A percentile compares a stretch with the other conserved stretches of the same genome.
Conservation (phyloP, 1,139 yeast genomes). For the Suhomyces kunorum region DNA sequence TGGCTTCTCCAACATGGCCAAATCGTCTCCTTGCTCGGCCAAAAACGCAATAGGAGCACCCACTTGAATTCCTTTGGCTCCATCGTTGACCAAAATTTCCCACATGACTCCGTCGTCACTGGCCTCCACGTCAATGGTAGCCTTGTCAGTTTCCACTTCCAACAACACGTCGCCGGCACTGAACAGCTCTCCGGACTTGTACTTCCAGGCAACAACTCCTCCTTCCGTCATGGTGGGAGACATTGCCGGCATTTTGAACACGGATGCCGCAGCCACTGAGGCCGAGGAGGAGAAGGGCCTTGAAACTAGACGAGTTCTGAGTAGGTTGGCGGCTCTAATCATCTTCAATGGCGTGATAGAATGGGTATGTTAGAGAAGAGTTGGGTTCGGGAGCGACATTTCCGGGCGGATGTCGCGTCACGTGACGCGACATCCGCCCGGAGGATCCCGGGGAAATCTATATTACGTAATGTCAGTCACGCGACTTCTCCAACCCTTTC, state of each 20-base stretch:
- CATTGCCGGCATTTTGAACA: conserved; percentile 96
- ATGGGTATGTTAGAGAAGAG: conserved; percentile 10
- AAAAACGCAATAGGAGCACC: conserved; percentile 84
- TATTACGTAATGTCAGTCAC: not conserved
- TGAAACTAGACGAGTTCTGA: conserved; percentile 13
- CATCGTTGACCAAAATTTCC: conserved; percentile 70
- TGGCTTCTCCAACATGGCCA: conserved; percentile 65
- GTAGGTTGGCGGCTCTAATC: conserved; percentile 21
- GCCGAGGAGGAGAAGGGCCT: conserved; percentile 23
- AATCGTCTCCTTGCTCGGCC: conserved; percentile 87
- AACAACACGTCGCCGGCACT: conserved; percentile 82
- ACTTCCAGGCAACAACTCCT: conserved; percentile 93
- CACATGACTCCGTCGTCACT: conserved; percentile 89
- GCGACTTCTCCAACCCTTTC: not conserved
- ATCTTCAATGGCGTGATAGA: conserved; percentile 12
- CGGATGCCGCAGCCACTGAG: conserved; percentile 46
- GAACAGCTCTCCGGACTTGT: conserved; percentile 77
- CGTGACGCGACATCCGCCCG: too few species aligned
- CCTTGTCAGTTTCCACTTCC: conserved; percentile 93
- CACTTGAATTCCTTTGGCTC: conserved; percentile 78
- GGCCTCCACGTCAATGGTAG: conserved; percentile 91
- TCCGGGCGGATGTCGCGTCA: conserved; percentile 14
- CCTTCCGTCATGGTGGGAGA: conserved; percentile 99
- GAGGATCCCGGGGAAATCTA: too few species aligned
- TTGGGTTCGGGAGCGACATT: conserved; percentile 24